These are phyloP conservation scores for Russula dissimulans DNA, from an alignment of 768 basidiomycete species.

Conservation along the genomic window DNA sequence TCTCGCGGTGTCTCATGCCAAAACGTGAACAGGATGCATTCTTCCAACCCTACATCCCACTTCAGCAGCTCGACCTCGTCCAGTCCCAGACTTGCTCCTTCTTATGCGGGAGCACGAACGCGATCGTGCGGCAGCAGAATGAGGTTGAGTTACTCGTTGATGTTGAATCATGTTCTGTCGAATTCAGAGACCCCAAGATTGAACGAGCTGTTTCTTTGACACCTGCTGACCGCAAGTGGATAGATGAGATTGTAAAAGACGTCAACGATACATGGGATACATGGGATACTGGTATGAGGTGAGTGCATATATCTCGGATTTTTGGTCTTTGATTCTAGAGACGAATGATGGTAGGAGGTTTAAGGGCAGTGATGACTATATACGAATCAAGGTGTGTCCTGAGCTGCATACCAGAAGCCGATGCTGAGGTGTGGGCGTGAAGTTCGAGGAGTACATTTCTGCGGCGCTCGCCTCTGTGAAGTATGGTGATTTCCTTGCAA, in stretches of 20 bases:
- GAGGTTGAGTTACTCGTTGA: conserved; percentile 89
- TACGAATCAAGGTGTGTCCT: conserved; percentile 63
- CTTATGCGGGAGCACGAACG: conserved; percentile 93
- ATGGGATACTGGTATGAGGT: conserved; percentile 48
- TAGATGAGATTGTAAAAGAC: conserved; percentile 86
- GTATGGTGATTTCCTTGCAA: conserved; percentile 76
- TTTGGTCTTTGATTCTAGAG: not conserved
- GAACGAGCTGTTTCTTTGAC: conserved; percentile 76
- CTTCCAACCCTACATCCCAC: conserved; percentile 94
- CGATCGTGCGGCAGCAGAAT: conserved; percentile 87
- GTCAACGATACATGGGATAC: conserved; percentile 77
- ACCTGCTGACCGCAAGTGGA: conserved; percentile 93
- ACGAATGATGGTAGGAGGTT: conserved; percentile 43
- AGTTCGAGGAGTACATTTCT: conserved; percentile 94
- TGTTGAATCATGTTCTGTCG: conserved; percentile 76
- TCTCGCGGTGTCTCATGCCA: not conserved
- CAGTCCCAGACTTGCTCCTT: conserved; percentile 63
- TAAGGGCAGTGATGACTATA: conserved; percentile 92
- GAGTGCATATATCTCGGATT: conserved; percentile 41
- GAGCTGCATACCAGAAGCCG: not conserved
- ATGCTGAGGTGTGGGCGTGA: not conserved
- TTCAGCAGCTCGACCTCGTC: conserved; percentile 90
- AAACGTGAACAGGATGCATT: conserved; percentile 59
- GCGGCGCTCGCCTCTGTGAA: conserved; percentile 83
- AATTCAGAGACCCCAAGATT: conserved; percentile 75